Conservation (phyloP, 108 stramenopile species). For the Craspedostauros australis region DNA sequence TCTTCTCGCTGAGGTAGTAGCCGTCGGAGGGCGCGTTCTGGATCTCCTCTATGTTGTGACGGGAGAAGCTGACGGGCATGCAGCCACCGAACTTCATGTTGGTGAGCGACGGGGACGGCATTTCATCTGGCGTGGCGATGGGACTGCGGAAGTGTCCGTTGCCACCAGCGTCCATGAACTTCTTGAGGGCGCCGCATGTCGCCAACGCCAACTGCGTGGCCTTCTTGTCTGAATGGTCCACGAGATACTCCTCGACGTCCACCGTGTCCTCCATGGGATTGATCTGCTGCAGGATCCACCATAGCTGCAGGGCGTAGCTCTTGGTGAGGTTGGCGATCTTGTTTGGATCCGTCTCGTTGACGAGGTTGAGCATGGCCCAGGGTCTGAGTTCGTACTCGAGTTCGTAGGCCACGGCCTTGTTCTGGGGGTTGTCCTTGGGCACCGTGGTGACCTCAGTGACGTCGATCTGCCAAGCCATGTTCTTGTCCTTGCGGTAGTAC, state of each 20-base stretch:
- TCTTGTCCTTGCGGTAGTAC: constrained; percentile 58
- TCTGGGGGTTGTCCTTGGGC: constrained; percentile 15
- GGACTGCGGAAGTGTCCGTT: constrained; percentile 32
- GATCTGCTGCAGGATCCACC: constrained; percentile 73
- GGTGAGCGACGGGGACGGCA: constrained; percentile 24
- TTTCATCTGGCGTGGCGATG: constrained; percentile 24
- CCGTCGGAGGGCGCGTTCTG: constrained; percentile 59
- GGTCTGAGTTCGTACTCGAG: constrained; percentile 76
- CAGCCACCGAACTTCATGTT: constrained; percentile 84
- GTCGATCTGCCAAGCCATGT: constrained; percentile 86
- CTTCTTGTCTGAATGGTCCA: constrained; percentile 48
- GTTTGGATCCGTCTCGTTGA: constrained; percentile 45
- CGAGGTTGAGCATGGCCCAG: constrained; percentile 44
- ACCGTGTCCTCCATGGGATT: constrained; percentile 75
- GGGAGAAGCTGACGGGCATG: constrained; percentile 94
- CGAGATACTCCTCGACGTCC: constrained; percentile 72
- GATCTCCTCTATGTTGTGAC: constrained; percentile 88
- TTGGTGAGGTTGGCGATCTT: constrained; percentile 38
- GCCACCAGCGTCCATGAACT: constrained; percentile 49
- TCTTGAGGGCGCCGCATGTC: constrained; percentile 62
- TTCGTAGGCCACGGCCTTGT: constrained; percentile 57
- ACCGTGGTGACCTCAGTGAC: constrained; percentile 75
- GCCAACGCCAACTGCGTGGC: constrained; percentile 63
- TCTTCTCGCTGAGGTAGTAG: constrained; percentile 94
- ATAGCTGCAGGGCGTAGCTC: constrained; percentile 52